Conservation (phyloP, 192 early-diverging fungal genomes). For the Lunasporangiospora selenospora region DNA sequence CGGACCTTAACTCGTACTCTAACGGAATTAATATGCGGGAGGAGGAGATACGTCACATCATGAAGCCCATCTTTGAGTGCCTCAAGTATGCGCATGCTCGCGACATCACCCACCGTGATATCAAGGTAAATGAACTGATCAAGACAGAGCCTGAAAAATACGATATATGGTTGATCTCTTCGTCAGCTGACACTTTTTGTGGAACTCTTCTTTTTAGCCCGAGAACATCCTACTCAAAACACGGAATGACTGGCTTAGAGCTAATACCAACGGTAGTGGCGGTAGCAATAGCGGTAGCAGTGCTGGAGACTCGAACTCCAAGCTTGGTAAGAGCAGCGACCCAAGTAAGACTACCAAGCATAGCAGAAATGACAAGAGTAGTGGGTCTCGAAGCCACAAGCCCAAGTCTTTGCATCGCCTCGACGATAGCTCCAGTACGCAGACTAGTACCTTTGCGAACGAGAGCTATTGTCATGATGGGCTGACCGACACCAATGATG, state of each 20-base stretch:
- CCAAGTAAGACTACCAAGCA: too few species aligned
- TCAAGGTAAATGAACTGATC: slow-evolving; percentile 37
- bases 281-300: background rate
- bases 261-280: background rate
- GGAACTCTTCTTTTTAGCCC: slow-evolving; percentile 24
- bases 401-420: slow-evolving; percentile 3
- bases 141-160: background rate
- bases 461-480: slow-evolving; percentile 18
- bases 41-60: slow-evolving; percentile 43
- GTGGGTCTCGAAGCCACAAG: background rate
- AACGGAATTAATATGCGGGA: slow-evolving; percentile 48
- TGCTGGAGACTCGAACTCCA: too few species aligned
- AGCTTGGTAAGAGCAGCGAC: too few species aligned
- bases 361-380: background rate
- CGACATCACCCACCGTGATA: slow-evolving; percentile 43
- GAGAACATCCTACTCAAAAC: slow-evolving; percentile 39
- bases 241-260: slow-evolving; percentile 27
- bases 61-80: slow-evolving; percentile 46
- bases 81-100: slow-evolving; percentile 43
- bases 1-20: slow-evolving; percentile 45
- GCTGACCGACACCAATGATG: slow-evolving; percentile 6
- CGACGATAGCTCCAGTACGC: slow-evolving; percentile 19
- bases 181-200: too few species aligned
- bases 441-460: slow-evolving; percentile 16
- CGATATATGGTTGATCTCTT: background rate